Percentiles rank a stretch among this genome's conserved stretches.
phyloP scores from a whole-genome alignment of 352 stramenopile species.

The Phytophthora fragariaefolia region DNA sequence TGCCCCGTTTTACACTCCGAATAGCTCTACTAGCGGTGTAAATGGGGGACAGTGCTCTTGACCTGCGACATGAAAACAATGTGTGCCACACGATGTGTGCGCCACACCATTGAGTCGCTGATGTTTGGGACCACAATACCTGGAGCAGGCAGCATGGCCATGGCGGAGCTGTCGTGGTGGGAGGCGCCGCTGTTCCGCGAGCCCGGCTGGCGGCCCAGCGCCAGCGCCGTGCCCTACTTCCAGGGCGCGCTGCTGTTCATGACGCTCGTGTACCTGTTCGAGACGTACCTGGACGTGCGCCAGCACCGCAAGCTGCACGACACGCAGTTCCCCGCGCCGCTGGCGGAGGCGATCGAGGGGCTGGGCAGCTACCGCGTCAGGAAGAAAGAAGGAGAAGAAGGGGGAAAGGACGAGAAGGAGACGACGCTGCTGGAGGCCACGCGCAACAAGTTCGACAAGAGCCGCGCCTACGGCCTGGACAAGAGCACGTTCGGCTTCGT shows the following conservation, averaged over 20 bases:
- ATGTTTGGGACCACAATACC: neutral
- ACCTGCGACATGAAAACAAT: too few species aligned
- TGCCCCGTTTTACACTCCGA: too few species aligned
- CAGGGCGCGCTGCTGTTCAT: slow-evolving; percentile 87
- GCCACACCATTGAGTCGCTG: neutral
- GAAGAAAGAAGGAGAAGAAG: slow-evolving; percentile 24
- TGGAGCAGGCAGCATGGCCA: too few species aligned
- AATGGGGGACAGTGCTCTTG: too few species aligned
- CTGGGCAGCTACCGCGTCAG: slow-evolving; percentile 51
- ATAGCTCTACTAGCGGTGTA: too few species aligned
- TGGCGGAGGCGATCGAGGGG: slow-evolving; percentile 59
- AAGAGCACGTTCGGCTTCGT: slow-evolving; percentile 97
- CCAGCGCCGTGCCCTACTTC: slow-evolving; percentile 71
- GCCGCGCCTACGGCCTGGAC: slow-evolving; percentile 95
- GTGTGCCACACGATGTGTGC: neutral
- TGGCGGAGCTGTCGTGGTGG: slow-evolving; percentile 56
- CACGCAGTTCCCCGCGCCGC: slow-evolving; percentile 59
- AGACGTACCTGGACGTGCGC: slow-evolving; percentile 93
- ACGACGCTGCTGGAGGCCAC: slow-evolving; percentile 86
- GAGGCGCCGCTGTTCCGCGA: slow-evolving; percentile 61
- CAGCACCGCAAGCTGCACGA: slow-evolving; percentile 93
- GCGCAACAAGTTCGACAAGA: slow-evolving; percentile 92
- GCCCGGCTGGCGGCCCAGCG: slow-evolving; percentile 52
- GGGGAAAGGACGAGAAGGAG: slow-evolving; percentile 25
- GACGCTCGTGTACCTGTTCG: slow-evolving; percentile 90